phyloP scores from a whole-genome alignment of 192 early-diverging fungal species.

The Neocallimastix lanati region DNA sequence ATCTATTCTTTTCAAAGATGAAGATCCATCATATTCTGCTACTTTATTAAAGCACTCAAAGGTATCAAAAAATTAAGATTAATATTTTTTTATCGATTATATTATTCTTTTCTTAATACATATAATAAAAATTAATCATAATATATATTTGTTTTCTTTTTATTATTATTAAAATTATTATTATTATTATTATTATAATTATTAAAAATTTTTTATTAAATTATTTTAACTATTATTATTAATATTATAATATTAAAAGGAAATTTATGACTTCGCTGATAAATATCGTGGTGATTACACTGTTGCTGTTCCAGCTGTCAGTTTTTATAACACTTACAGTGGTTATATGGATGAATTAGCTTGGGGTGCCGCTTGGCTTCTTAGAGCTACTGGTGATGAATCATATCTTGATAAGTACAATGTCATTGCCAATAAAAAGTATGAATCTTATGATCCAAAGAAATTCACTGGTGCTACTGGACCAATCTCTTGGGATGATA shows the following conservation, averaged over 20 bases:
- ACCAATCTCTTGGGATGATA: constrained; percentile 20
- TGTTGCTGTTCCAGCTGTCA: constrained; percentile 10
- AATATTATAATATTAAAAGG: neutral
- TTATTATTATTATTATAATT: too few species aligned
- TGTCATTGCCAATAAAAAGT: constrained; percentile 8
- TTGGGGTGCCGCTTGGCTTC: constrained; percentile 39
- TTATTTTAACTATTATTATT: too few species aligned
- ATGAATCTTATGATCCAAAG: constrained; percentile 1
- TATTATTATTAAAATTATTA: too few species aligned
- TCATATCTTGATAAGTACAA: constrained; percentile 19
- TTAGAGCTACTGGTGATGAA: constrained; percentile 18
- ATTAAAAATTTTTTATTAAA: too few species aligned
- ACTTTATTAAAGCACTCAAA: constrained; percentile 14
- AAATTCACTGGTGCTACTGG: constrained; percentile 7
- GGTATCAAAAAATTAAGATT: neutral
- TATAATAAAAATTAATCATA: too few species aligned
- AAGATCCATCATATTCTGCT: neutral
- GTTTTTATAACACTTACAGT: constrained; percentile 17
- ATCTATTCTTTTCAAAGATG: constrained; percentile 16
- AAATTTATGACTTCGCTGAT: constrained; percentile 26
- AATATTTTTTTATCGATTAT: too few species aligned
- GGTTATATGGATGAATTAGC: constrained; percentile 22
- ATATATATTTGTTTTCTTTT: too few species aligned
- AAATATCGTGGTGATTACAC: constrained; percentile 16
- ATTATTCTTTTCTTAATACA: too few species aligned